Conservation (phyloP, 2,329 filamentous ascomycete species). For the Ophiosphaerella herpotricha region DNA sequence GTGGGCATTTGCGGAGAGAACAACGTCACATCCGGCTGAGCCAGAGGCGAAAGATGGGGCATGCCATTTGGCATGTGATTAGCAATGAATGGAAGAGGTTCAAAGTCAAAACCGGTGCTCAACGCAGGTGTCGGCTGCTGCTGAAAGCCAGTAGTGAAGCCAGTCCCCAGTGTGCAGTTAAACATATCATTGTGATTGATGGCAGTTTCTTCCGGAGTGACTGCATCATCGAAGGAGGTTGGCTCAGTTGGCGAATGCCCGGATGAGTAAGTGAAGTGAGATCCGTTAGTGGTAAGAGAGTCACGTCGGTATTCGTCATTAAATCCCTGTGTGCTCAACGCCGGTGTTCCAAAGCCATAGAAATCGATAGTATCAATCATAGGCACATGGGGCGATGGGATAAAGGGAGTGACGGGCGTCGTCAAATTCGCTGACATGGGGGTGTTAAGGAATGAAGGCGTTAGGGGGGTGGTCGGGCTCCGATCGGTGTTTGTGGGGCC, state of each 20-base stretch:
- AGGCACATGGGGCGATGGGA: conserved; percentile 49
- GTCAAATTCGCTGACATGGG: conserved; percentile 40
- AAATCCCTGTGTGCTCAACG: conserved; percentile 32
- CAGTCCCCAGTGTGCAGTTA: conserved; percentile 61
- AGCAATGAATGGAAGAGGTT: conserved; percentile 44
- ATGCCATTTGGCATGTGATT: conserved; percentile 29
- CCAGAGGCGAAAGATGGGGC: conserved; percentile 69
- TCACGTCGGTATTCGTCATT: conserved; percentile 44
- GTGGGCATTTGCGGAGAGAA: conserved; percentile 65
- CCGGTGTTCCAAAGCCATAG: conserved; percentile 41
- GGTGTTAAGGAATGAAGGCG: conserved; percentile 41
- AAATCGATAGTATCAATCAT: conserved; percentile 40
- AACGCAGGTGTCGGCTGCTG: conserved; percentile 58
- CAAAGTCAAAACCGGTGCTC: conserved; percentile 46
- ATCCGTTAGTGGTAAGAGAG: conserved; percentile 43
- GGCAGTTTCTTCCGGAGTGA: conserved; percentile 54
- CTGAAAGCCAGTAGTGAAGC: conserved; percentile 64
- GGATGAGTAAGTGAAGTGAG: conserved; percentile 47
- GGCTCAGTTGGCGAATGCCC: conserved; percentile 48
- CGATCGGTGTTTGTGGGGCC: conserved; percentile 27
- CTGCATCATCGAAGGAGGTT: conserved; percentile 49
- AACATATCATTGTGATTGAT: conserved; percentile 66
- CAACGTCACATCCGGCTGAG: conserved; percentile 70
- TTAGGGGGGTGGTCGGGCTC: conserved; percentile 38
- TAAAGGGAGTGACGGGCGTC: conserved; percentile 46